These are phyloP conservation scores for Papiliotrema fonsecae DNA, from an alignment of 1,284 basidiomycete species.

Conservation along the genomic window DNA sequence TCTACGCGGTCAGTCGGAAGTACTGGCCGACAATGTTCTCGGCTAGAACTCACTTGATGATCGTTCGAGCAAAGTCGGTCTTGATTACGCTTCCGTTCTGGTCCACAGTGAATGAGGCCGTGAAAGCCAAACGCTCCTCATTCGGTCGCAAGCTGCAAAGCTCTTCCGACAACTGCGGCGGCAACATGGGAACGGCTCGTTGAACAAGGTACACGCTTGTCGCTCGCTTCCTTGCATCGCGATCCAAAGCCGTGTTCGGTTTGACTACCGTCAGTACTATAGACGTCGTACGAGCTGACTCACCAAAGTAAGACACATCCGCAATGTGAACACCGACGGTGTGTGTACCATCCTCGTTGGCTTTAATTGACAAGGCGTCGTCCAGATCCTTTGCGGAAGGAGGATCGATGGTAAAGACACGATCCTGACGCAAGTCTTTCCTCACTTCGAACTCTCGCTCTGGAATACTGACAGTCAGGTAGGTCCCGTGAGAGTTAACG, in stretches of 20 bases:
- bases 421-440: conserved; percentile 76
- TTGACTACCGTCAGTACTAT: conserved; percentile 56
- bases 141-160: conserved; percentile 86
- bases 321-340: conserved; percentile 92
- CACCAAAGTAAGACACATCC: conserved; percentile 85
- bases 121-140: conserved; percentile 84
- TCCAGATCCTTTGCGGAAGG: conserved; percentile 85
- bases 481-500: not conserved
- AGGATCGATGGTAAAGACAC: conserved; percentile 93
- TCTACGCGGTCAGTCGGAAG: conserved; percentile 48
- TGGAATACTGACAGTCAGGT: conserved; percentile 60
- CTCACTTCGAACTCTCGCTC: conserved; percentile 83
- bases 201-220: conserved; percentile 96
- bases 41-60: conserved; percentile 65
- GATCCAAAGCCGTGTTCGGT: conserved; percentile 91
- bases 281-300: conserved; percentile 9
- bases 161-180: conserved; percentile 82
- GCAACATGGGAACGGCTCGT: conserved; percentile 92
- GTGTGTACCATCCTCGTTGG: conserved; percentile 83
- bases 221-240: conserved; percentile 93
- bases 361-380: conserved; percentile 84
- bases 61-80: conserved; percentile 88
- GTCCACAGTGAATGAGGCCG: conserved; percentile 79
- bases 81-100: conserved; percentile 74
- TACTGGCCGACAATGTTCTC: not conserved